Conservation (phyloP, 164 flowering plant genomes). For the Piper longum region DNA sequence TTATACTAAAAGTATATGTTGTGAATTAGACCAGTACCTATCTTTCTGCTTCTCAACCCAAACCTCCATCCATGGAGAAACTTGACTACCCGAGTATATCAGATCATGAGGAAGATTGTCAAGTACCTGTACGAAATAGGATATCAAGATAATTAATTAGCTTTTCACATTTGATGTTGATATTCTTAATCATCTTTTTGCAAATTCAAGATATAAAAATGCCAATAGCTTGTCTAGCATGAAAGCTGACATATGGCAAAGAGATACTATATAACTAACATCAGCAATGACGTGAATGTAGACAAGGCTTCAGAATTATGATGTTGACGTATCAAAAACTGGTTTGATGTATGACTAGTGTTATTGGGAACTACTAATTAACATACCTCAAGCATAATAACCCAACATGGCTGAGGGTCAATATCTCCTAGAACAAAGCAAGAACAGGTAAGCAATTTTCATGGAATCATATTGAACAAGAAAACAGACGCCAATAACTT, state of each 20-base stretch:
- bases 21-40: slow-evolving; percentile 23
- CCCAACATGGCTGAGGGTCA: slow-evolving; percentile 89
- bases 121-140: slow-evolving; percentile 46
- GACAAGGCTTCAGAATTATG: neutral
- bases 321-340: neutral
- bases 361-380: neutral
- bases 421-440: slow-evolving; percentile 28
- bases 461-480: slow-evolving; percentile 8
- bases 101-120: slow-evolving; percentile 99
- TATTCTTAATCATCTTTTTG: no score
- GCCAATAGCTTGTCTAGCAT: no score
- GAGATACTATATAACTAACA: neutral
- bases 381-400: slow-evolving; percentile 93
- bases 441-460: neutral
- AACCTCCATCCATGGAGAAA: slow-evolving; percentile 86
- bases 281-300: no score
- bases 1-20: no score
- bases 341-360: neutral
- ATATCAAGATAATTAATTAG: neutral
- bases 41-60: slow-evolving; percentile 68
- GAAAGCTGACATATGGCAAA: neutral
- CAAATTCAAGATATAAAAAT: no score
- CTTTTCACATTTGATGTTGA: no score
- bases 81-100: slow-evolving; percentile 72
- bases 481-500: neutral